Conservation (phyloP, 192 early-diverging fungal species). For the Entophlyctis luteolus region DNA sequence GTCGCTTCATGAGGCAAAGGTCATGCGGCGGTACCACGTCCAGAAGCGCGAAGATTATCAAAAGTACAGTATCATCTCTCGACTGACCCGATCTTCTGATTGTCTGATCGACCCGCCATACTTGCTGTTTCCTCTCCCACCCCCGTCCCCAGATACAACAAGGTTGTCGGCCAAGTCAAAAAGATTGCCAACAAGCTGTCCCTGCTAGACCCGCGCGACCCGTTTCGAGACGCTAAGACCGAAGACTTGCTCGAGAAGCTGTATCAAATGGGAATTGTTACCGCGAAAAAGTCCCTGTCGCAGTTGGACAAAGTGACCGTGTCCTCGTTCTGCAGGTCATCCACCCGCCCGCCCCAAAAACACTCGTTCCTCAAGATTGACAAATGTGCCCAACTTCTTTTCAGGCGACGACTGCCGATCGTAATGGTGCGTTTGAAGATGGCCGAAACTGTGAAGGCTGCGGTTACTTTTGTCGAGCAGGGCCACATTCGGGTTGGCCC, state of each 20-base stretch:
- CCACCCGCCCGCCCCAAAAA: neutral
- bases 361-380: neutral
- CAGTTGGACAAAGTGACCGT: conserved; percentile 80
- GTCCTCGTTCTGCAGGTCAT: conserved; percentile 71
- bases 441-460: conserved; percentile 89
- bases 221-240: conserved; percentile 69
- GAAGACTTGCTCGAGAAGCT: conserved; percentile 79
- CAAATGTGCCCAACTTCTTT: neutral
- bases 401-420: conserved; percentile 75
- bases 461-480: conserved; percentile 87
- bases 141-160: conserved; percentile 61
- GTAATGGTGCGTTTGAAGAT: conserved; percentile 94
- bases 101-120: neutral
- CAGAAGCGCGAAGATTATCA: conserved; percentile 84
- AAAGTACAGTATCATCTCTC: no score
- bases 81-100: neutral
- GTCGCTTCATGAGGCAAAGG: conserved; percentile 75
- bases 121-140: neutral
- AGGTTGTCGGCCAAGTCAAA: conserved; percentile 73
- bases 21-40: conserved; percentile 86
- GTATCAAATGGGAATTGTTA: conserved; percentile 80
- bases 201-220: conserved; percentile 79
- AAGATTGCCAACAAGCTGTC: conserved; percentile 80
- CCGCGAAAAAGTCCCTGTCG: conserved; percentile 61
- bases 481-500: conserved; percentile 93